Percentiles rank a stretch among this genome's conserved stretches.
phyloP scores from a whole-genome alignment of 805 yeast genomes.

The Candida anglica region DNA sequence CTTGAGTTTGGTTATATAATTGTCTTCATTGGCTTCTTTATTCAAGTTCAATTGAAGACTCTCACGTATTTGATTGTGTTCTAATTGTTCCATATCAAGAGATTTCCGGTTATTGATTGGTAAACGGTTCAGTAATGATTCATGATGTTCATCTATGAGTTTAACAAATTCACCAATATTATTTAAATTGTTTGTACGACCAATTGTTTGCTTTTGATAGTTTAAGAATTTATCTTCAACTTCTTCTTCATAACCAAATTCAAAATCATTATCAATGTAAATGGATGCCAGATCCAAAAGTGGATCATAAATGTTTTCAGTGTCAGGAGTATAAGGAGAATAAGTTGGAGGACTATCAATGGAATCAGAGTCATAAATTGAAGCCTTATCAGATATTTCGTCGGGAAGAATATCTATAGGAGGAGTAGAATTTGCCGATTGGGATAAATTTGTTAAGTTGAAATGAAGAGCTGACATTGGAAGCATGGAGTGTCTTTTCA shows the following conservation, averaged over 20 bases:
- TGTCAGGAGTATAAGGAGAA: constrained; percentile 4
- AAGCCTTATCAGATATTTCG: not conserved
- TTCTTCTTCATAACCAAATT: constrained; percentile 1
- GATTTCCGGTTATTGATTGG: constrained; percentile 17
- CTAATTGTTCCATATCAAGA: constrained; percentile 15
- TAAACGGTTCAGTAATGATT: constrained; percentile 4
- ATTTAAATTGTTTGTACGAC: constrained; percentile 13
- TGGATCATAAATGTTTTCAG: not conserved
- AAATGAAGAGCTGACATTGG: not conserved
- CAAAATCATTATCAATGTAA: constrained; percentile 4
- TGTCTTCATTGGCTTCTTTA: constrained; percentile 1
- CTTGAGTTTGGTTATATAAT: constrained; percentile 9
- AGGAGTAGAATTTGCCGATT: constrained; percentile 5
- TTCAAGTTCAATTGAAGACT: constrained; percentile 7
- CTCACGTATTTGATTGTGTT: constrained; percentile 9
- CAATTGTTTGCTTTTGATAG: constrained; percentile 8
- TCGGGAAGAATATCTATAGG: constrained; percentile 6
- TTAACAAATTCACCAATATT: constrained; percentile 14
- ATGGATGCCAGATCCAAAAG: constrained; percentile 1
- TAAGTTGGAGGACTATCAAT: not conserved
- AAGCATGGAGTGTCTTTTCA: constrained; percentile 10
- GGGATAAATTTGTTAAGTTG: not conserved
- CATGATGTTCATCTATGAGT: constrained; percentile 7
- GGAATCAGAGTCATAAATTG: not conserved
- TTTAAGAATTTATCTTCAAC: not conserved